A percentile compares a stretch with the other conserved stretches of the same genome.
Evolutionary conservation across 768 basidiomycete genomes (phyloP).

Genomic region (Calvatia gigantea): DNA sequence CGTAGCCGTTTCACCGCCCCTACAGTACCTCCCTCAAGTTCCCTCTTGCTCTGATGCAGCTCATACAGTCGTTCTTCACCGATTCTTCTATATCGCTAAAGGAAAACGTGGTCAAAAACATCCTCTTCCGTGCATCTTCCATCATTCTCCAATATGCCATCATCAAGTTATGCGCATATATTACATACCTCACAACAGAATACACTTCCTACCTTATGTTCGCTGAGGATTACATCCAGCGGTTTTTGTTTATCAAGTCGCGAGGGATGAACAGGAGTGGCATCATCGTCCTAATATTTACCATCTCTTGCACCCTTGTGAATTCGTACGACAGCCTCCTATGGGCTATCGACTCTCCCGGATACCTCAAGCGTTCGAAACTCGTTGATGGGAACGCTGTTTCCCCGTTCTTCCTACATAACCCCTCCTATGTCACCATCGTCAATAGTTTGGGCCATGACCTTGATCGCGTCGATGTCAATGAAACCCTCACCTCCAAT

Average conservation of each 20-base stretch:
- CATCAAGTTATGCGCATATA: conserved; percentile 13
- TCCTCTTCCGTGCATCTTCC: conserved; percentile 17
- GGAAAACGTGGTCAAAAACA: conserved; percentile 20
- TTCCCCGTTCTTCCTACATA: conserved; percentile 10
- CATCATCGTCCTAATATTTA: conserved; percentile 15
- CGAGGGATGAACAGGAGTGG: conserved; percentile 12
- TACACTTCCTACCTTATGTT: conserved; percentile 22
- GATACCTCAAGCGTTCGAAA: conserved; percentile 15
- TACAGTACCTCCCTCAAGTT: no score
- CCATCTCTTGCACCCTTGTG: conserved; percentile 5
- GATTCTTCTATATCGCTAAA: neutral
- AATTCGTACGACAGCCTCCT: conserved; percentile 20
- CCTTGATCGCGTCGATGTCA: conserved; percentile 13
- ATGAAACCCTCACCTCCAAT: conserved; percentile 15
- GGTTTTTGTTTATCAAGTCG: conserved; percentile 12
- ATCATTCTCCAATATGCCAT: conserved; percentile 16
- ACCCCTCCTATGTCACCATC: conserved; percentile 14
- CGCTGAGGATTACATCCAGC: conserved; percentile 17
- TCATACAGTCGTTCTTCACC: neutral
- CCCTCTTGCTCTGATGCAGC: neutral
- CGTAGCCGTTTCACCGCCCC: neutral
- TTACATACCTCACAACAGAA: conserved; percentile 12
- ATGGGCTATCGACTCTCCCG: conserved; percentile 20
- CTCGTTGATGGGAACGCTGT: conserved; percentile 3
- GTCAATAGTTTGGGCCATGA: conserved; percentile 12